Percentiles rank a stretch among this genome's conserved stretches.
Conservation (phyloP, 2,329 filamentous ascomycete genomes). For the Cyphellophora attinorum region DNA sequence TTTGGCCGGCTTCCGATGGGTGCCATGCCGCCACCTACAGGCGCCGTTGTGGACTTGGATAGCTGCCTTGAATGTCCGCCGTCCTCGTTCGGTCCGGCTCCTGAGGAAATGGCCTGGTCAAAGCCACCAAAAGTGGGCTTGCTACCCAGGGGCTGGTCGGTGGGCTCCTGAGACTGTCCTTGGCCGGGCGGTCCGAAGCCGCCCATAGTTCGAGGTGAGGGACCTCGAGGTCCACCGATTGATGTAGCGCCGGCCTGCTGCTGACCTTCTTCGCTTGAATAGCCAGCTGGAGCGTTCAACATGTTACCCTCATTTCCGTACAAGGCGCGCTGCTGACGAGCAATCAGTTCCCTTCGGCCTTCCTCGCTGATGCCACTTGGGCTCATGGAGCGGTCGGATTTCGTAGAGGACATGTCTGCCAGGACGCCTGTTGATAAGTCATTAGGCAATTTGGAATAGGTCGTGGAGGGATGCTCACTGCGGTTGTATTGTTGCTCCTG, state of each 20-base stretch:
- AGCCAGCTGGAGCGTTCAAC: conserved; percentile 58
- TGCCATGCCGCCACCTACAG: conserved; percentile 59
- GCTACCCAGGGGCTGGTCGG: conserved; percentile 46
- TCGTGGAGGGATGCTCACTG: conserved; percentile 50
- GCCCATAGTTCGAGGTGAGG: conserved; percentile 74
- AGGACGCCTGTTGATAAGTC: conserved; percentile 46
- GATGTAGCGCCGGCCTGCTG: conserved; percentile 23
- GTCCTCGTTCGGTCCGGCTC: conserved; percentile 63
- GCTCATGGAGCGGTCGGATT: conserved; percentile 78
- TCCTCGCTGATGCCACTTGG: conserved; percentile 86
- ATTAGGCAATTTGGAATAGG: conserved; percentile 2
- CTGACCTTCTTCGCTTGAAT: conserved; percentile 39
- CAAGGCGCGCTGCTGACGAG: conserved; percentile 86
- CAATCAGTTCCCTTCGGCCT: conserved; percentile 89
- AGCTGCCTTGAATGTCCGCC: conserved; percentile 65
- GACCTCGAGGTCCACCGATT: conserved; percentile 52
- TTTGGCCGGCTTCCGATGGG: conserved; percentile 87
- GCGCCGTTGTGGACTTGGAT: conserved; percentile 43
- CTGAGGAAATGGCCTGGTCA: conserved; percentile 70
- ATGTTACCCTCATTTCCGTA: conserved; percentile 66
- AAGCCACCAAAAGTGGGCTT: conserved; percentile 50
- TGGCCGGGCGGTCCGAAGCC: conserved; percentile 45
- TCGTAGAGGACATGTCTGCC: conserved; percentile 62
- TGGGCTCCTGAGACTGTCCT: conserved; percentile 10
- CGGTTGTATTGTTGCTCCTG: conserved; percentile 99